Conservation (phyloP, 805 yeast species). For the Lipomyces japonicus region DNA sequence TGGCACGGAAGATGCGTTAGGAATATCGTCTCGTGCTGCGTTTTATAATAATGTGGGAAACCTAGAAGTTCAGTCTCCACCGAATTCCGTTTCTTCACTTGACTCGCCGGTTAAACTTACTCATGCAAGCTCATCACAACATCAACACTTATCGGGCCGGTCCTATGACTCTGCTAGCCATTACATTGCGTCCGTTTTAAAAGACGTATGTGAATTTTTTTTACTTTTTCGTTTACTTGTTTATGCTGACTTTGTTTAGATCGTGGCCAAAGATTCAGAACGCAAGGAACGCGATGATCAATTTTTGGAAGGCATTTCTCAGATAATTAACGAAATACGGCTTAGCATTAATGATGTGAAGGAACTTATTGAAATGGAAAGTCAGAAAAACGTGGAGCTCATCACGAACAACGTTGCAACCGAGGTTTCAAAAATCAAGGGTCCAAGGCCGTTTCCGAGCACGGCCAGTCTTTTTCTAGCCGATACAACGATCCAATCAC, state of each 20-base stretch:
- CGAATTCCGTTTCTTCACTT: too few relatives aligned
- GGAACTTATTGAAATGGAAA: background rate
- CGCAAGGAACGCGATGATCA: conserved; percentile 11
- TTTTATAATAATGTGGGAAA: too few relatives aligned
- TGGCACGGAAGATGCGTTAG: conserved; percentile 1
- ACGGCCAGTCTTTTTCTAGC: background rate
- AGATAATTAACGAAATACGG: conserved; percentile 2
- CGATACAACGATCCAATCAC: background rate
- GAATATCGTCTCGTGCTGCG: background rate
- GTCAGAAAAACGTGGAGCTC: too few relatives aligned
- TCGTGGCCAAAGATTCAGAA: conserved; percentile 1
- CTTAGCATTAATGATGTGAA: background rate
- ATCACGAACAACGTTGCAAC: background rate
- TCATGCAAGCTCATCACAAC: too few relatives aligned
- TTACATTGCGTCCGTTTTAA: background rate
- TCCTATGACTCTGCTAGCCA: background rate
- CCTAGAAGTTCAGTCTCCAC: too few relatives aligned
- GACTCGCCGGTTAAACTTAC: too few relatives aligned
- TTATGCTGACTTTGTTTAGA: too few relatives aligned
- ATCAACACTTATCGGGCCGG: too few relatives aligned
- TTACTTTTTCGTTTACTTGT: too few relatives aligned
- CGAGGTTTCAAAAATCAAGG: conserved; percentile 3
- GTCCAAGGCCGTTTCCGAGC: conserved; percentile 4
- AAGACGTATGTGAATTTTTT: background rate
- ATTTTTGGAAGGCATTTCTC: conserved; percentile 15